Evolutionary conservation across 2,329 filamentous ascomycete genomes (phyloP).

Genomic region (Rhynchosporium agropyri): DNA sequence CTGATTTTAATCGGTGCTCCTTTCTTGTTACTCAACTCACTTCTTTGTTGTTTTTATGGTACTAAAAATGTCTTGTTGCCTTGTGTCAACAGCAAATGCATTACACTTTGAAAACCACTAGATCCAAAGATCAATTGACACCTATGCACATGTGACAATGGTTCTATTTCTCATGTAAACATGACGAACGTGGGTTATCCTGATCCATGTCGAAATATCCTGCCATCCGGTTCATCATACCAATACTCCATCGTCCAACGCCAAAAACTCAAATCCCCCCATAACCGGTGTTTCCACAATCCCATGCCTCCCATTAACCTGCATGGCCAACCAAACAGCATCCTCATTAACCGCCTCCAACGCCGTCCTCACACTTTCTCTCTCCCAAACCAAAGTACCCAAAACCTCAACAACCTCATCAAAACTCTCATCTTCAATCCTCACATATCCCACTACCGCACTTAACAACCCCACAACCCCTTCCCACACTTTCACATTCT

Average conservation of each 20-base stretch:
- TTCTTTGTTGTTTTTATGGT: slow-evolving; percentile 8
- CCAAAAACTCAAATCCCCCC: slow-evolving; percentile 46
- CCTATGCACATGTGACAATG: not conserved
- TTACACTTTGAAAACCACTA: not conserved
- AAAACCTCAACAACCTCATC: slow-evolving; percentile 71
- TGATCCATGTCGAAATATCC: too few relatives aligned
- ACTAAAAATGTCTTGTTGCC: slow-evolving; percentile 18
- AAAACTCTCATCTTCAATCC: slow-evolving; percentile 68
- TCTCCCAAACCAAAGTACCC: slow-evolving; percentile 50
- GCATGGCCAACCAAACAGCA: slow-evolving; percentile 71
- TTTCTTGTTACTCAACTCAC: not conserved
- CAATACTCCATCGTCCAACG: not conserved
- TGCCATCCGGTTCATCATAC: not conserved
- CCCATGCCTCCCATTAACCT: slow-evolving; percentile 36
- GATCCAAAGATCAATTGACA: not conserved
- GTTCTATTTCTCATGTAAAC: too few relatives aligned
- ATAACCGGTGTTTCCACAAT: slow-evolving; percentile 46
- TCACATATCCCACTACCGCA: slow-evolving; percentile 63
- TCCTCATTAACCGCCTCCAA: slow-evolving; percentile 70
- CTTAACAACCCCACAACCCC: slow-evolving; percentile 61
- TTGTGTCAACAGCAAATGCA: slow-evolving; percentile 19
- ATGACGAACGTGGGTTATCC: too few relatives aligned
- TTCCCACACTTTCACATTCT: slow-evolving; percentile 65
- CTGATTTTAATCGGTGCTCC: slow-evolving; percentile 18
- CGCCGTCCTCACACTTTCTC: slow-evolving; percentile 54